These are phyloP conservation scores for Babjeviella inositovora DNA, from an alignment of 805 yeast species.

Conservation along the genomic window DNA sequence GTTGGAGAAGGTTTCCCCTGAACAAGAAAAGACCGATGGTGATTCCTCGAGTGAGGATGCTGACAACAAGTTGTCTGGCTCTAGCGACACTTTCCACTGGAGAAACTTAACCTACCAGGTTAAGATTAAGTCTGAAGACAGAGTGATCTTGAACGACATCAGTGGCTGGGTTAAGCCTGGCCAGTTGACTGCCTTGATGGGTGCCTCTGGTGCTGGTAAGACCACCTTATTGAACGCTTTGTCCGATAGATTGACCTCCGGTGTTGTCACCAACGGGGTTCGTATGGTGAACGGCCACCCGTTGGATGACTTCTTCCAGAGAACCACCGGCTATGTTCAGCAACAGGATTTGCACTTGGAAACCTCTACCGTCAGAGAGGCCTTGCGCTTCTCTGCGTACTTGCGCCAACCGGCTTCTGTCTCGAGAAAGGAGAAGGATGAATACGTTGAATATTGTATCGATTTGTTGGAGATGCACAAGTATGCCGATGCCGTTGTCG, in stretches of 20 bases:
- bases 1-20: slow-evolving; percentile 14
- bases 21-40: slow-evolving; percentile 17
- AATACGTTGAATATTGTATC: slow-evolving; percentile 34
- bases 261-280: slow-evolving; percentile 41
- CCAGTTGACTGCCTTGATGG: slow-evolving; percentile 32
- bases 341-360: slow-evolving; percentile 41
- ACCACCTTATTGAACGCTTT: slow-evolving; percentile 37
- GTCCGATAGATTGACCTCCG: slow-evolving; percentile 36
- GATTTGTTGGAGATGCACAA: slow-evolving; percentile 29
- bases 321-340: slow-evolving; percentile 43
- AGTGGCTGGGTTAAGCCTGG: slow-evolving; percentile 27
- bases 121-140: slow-evolving; percentile 27
- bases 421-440: slow-evolving; percentile 24
- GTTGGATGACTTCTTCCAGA: slow-evolving; percentile 29
- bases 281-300: slow-evolving; percentile 39
- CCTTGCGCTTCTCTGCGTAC: slow-evolving; percentile 32
- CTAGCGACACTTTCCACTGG: slow-evolving; percentile 8
- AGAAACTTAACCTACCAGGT: slow-evolving; percentile 16
- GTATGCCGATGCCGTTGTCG: slow-evolving; percentile 38
- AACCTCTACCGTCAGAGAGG: slow-evolving; percentile 34
- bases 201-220: slow-evolving; percentile 52
- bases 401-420: slow-evolving; percentile 25
- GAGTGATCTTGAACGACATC: slow-evolving; percentile 25
- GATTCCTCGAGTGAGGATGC: background rate
- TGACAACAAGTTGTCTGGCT: background rate